A percentile compares a stretch with the other conserved stretches of the same genome.
phyloP scores from a whole-genome alignment of 2,329 filamentous ascomycete genomes.

The Drechslerella coelobrocha region DNA sequence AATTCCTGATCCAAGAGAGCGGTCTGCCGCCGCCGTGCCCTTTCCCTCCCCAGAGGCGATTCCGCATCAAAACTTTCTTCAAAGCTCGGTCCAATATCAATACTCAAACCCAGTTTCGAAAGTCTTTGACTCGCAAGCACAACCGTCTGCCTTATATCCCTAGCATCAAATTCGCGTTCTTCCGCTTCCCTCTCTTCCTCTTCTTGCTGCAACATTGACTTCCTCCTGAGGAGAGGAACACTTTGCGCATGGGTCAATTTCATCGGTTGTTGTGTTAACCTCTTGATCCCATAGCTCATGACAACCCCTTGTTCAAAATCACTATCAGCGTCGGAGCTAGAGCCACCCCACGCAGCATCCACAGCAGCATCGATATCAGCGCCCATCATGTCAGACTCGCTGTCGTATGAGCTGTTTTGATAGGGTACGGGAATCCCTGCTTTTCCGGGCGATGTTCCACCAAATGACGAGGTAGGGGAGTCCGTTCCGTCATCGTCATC shows the following conservation, averaged over 20 bases:
- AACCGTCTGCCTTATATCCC: conserved; percentile 39
- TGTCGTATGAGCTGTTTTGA: conserved; percentile 48
- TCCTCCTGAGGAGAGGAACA: conserved; percentile 55
- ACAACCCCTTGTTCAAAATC: conserved; percentile 62
- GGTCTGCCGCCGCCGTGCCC: conserved; percentile 20
- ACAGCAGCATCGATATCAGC: conserved; percentile 93
- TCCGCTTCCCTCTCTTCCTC: conserved; percentile 54
- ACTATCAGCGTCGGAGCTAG: conserved; percentile 59
- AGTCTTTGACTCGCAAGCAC: conserved; percentile 42
- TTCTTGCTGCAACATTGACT: conserved; percentile 58
- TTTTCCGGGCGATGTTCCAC: conserved; percentile 56
- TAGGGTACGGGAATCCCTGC: conserved; percentile 49
- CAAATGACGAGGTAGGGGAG: conserved; percentile 75
- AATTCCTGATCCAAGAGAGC: conserved; percentile 41
- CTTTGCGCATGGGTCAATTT: conserved; percentile 49
- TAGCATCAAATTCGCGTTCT: conserved; percentile 25
- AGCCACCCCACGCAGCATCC: conserved; percentile 93
- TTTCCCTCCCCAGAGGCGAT: conserved; percentile 33
- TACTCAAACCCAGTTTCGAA: conserved; percentile 43
- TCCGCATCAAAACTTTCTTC: conserved; percentile 37
- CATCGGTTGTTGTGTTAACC: conserved; percentile 33
- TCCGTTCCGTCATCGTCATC: conserved; percentile 86
- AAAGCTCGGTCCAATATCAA: conserved; percentile 47
- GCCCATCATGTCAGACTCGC: conserved; percentile 61
- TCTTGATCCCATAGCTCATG: conserved; percentile 51